phyloP scores from a whole-genome alignment of 179 eudicot genomes.

The Beta lomatogona region DNA sequence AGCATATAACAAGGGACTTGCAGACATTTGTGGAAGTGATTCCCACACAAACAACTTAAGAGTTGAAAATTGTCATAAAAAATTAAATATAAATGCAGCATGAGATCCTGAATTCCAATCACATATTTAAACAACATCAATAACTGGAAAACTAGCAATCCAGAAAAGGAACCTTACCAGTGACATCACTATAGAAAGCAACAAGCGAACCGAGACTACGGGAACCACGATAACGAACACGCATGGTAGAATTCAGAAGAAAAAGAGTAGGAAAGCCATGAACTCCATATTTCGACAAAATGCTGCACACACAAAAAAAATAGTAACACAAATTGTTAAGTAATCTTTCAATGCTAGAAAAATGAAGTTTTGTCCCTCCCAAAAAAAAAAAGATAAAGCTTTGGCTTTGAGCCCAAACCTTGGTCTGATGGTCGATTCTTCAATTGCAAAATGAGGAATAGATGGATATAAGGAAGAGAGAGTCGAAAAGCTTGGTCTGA shows the following conservation, averaged over 20 bases:
- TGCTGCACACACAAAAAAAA: slow-evolving; percentile 47
- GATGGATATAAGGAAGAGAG: slow-evolving; percentile 80
- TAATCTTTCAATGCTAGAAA: neutral
- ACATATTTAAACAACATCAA: neutral
- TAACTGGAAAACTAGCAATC: neutral
- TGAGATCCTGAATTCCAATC: neutral
- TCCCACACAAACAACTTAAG: neutral
- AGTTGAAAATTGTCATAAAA: neutral
- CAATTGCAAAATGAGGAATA: slow-evolving; percentile 84
- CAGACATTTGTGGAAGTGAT: neutral
- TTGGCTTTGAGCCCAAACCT: slow-evolving; percentile 52
- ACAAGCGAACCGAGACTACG: slow-evolving; percentile 71
- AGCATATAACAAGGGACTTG: neutral
- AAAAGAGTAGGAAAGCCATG: slow-evolving; percentile 90
- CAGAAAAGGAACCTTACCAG: slow-evolving; percentile 50
- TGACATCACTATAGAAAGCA: slow-evolving; percentile 69
- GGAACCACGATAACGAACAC: slow-evolving; percentile 82
- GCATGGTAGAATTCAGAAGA: slow-evolving; percentile 83
- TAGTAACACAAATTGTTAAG: slow-evolving; percentile 5
- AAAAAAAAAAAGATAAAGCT: neutral
- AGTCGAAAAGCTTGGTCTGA: slow-evolving; percentile 69
- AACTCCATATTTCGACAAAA: slow-evolving; percentile 88
- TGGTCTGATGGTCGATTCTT: slow-evolving; percentile 79
- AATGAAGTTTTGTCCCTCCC: neutral
- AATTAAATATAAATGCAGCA: neutral